Evolutionary conservation across 176 grass and related monocot genomes (phyloP), one percentile per base, ranked within the genome.

Genomic region (Poa pratensis): DNA sequence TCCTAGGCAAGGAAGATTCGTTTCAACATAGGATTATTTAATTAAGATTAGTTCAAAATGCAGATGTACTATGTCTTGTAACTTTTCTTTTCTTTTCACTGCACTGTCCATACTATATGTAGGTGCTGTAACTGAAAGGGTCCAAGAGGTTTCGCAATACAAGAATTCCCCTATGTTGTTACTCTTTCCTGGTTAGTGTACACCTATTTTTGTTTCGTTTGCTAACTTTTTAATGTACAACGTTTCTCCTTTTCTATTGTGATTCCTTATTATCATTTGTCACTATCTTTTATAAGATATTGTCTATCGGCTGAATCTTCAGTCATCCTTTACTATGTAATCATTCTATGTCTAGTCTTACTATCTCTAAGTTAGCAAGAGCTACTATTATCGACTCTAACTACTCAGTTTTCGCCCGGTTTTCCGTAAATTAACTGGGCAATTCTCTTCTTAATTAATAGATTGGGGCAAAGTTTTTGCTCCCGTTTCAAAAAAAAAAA

Each of bases 81-180:
- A 14, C 34, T 81, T 89, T 52, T 66, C 49, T 58, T 60, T 19
- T 16, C 18, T 37, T 57, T 69, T 73, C 23, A 62, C 62, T 13
- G 2, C 61, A 82, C 26, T 83, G 48, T 66, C 11, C 84, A 28
- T 48, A 30, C 19, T 69, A n/a, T 75, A 28, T 91, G 66, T 86
- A 98, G 95, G 93, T 81, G 85, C 88, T 89, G 89, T 98, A 77
- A 95, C 91, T 64, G 87, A 95, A 88, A 98, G 95, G 86, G 53
- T 98, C 66, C 75, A 75, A 58, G 83, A 93, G 65, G 88, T 85
- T 88, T 88, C 83, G 76, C 72, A 83, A 87, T 81, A 92, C 58
- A 85, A 95, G 67, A 76, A 88, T 81, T 86, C 35, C 69, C 87
- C 95, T 40, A 92, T 93, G 90, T 93, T 98, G 87, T 86, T 98